Percentiles rank a stretch among this genome's conserved stretches.
These are phyloP conservation scores for Leucaena leucocephala DNA, from an alignment of 306 rosid genomes.

Conservation along the genomic window DNA sequence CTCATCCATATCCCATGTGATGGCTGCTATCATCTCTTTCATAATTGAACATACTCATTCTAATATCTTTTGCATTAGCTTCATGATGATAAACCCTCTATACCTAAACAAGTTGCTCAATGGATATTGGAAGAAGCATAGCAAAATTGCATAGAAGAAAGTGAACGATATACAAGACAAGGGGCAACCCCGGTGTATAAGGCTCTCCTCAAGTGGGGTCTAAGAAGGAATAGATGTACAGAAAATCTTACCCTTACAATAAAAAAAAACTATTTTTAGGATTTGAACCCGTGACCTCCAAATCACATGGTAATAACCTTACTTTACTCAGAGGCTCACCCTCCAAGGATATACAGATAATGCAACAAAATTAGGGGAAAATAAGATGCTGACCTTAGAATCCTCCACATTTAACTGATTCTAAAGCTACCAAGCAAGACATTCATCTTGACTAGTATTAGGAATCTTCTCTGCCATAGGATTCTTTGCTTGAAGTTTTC, in stretches of 20 bases:
- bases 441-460: constrained; percentile 55
- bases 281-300: no score
- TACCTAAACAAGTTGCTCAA: constrained; percentile 51
- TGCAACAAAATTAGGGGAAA: not conserved
- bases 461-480: constrained; percentile 25
- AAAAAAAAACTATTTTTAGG: no score
- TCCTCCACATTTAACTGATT: constrained; percentile 70
- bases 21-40: constrained; percentile 49
- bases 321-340: no score
- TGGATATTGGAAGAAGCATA: constrained; percentile 13
- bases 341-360: not conserved
- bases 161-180: not conserved
- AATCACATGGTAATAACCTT: no score
- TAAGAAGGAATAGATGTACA: no score
- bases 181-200: no score
- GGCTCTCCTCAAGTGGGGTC: no score
- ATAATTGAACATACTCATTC: constrained; percentile 80
- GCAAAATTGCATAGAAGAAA: not conserved
- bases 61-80: constrained; percentile 57
- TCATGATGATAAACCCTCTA: constrained; percentile 40
- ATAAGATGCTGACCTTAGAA: constrained; percentile 53
- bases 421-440: constrained; percentile 88
- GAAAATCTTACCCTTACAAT: no score
- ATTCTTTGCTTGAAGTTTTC: constrained; percentile 57
- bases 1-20: constrained; percentile 48